Evolutionary conservation across 768 basidiomycete genomes (phyloP).

Genomic region (Hericium alpestre): DNA sequence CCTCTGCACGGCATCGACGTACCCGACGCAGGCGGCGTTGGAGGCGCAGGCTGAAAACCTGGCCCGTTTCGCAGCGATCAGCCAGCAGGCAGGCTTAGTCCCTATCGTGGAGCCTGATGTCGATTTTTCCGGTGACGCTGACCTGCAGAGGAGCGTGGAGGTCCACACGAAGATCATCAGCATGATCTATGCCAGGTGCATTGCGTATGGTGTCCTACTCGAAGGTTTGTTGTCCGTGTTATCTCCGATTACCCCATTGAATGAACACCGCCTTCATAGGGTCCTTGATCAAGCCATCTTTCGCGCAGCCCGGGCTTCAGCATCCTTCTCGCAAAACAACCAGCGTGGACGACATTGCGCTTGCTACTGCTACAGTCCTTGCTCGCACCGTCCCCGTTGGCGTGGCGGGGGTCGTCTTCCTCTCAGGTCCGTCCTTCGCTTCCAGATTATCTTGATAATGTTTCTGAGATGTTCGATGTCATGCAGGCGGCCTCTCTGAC

Average conservation of each 20-base stretch:
- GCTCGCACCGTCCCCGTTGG: conserved; percentile 34
- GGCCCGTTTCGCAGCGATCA: conserved; percentile 38
- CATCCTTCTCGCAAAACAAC: conserved; percentile 27
- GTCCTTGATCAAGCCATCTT: conserved; percentile 41
- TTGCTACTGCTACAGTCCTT: conserved; percentile 35
- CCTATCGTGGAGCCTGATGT: conserved; percentile 45
- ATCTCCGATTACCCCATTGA: too few relatives aligned
- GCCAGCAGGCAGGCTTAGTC: conserved; percentile 41
- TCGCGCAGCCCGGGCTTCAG: conserved; percentile 38
- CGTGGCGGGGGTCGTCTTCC: conserved; percentile 39
- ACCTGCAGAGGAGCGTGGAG: conserved; percentile 33
- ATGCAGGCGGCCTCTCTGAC: conserved; percentile 31
- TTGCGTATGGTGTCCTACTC: conserved; percentile 34
- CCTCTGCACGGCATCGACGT: conserved; percentile 30
- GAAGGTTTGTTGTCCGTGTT: conserved; percentile 25
- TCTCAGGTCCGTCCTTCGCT: conserved; percentile 29
- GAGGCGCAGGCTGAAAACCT: conserved; percentile 38
- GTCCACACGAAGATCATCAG: conserved; percentile 36
- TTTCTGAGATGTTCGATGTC: background rate
- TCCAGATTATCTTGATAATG: background rate
- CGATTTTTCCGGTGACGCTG: conserved; percentile 38
- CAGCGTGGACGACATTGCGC: conserved; percentile 31
- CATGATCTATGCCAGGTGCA: conserved; percentile 36
- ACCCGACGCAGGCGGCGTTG: conserved; percentile 31
- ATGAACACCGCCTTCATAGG: conserved; percentile 19